Evolutionary conservation across 2,329 filamentous ascomycete genomes (phyloP).

Genomic region (Magnaporthiopsis rhizophila): DNA sequence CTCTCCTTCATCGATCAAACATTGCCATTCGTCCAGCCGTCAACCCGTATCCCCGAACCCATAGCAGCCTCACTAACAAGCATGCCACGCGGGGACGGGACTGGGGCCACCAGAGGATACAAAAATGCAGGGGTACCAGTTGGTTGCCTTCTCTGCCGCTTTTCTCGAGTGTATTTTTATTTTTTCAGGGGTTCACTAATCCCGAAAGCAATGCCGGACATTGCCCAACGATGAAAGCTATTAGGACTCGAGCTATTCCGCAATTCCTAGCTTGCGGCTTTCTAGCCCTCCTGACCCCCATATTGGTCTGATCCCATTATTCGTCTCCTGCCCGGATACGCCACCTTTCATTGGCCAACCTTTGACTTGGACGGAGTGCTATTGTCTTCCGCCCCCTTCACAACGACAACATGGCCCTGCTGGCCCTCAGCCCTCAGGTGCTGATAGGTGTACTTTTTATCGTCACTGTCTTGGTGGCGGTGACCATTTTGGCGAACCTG

Average conservation of each 20-base stretch:
- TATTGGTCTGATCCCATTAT: no score
- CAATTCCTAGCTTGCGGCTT: no score
- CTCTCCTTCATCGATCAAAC: no score
- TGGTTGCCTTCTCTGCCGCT: neutral
- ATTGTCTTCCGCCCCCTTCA: neutral
- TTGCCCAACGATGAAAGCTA: no score
- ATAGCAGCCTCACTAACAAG: neutral
- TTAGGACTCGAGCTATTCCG: no score
- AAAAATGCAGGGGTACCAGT: neutral
- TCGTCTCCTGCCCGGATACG: no score
- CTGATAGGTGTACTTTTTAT: neutral
- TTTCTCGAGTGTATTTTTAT: no score
- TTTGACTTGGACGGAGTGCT: neutral
- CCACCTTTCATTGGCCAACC: no score
- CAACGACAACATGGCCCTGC: neutral
- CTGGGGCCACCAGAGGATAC: neutral
- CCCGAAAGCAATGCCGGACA: neutral
- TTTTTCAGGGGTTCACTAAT: no score
- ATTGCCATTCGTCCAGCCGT: no score
- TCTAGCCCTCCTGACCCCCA: no score
- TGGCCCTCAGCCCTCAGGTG: neutral
- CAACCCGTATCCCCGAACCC: neutral
- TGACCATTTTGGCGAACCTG: constrained; percentile 15
- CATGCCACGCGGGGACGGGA: neutral
- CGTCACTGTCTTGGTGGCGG: constrained; percentile 6